Percentiles rank a stretch among this genome's conserved stretches.
Conservation (phyloP, 768 basidiomycete genomes). For the Scleroderma bovista region DNA sequence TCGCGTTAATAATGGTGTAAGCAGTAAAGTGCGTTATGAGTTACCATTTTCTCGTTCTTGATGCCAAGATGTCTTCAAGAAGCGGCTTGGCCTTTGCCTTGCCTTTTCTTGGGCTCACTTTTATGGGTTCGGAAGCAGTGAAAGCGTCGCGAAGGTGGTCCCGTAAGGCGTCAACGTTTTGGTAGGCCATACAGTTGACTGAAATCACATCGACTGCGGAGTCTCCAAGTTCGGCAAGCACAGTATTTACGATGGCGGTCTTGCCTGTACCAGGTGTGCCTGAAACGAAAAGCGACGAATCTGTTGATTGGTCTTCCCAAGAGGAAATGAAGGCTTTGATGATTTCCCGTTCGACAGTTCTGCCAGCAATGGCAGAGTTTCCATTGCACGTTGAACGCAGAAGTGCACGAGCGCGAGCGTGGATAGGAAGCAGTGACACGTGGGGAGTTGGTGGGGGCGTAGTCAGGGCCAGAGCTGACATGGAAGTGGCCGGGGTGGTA, state of each 20-base stretch:
- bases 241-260: conserved; percentile 73
- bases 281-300: conserved; percentile 75
- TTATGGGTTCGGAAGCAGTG: conserved; percentile 29
- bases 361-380: conserved; percentile 54
- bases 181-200: conserved; percentile 80
- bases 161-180: conserved; percentile 65
- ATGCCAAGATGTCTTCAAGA: conserved; percentile 40
- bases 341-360: conserved; percentile 53
- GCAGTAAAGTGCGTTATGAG: background rate
- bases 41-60: conserved; percentile 51
- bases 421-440: conserved; percentile 36
- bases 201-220: conserved; percentile 41
- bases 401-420: conserved; percentile 61
- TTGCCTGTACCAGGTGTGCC: conserved; percentile 93
- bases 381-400: conserved; percentile 68
- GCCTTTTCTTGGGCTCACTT: conserved; percentile 30
- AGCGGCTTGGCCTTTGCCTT: conserved; percentile 44
- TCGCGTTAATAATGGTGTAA: conserved; percentile 16
- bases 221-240: conserved; percentile 43
- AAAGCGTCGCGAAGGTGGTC: conserved; percentile 59
- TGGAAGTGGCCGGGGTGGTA: conserved; percentile 39
- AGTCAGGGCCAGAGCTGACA: conserved; percentile 39
- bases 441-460: conserved; percentile 65
- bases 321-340: conserved; percentile 56
- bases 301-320: conserved; percentile 26